Evolutionary conservation across 148 eudicot species (phyloP), one percentile per base, ranked within the genome.

Genomic region (Rhododendron molle): DNA sequence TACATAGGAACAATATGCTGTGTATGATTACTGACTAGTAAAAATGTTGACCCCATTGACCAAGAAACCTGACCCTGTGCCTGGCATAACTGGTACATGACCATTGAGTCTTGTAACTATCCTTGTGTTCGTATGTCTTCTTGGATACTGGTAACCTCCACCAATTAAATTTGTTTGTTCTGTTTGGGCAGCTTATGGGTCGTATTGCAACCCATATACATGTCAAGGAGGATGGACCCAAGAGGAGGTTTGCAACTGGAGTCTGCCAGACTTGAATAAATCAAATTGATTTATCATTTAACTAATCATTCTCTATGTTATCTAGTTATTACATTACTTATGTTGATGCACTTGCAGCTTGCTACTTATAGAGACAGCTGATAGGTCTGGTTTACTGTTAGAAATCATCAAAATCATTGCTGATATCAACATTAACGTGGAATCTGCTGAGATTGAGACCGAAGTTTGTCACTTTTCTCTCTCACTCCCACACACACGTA

Each of bases 381-480:
- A 96, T 86, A 90, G 98, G 86, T 90, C 99, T 69, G 99, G 99
- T 10, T 82, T 96, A 91, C 88, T 96, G 88, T 78, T 95, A 88
- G 99, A 96, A 89, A 85, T 96, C 74, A 86, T 96, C 86, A 93
- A 94, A 89, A 90, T 95, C 69, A 92, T 96, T 90, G 90, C 94
- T 76, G 99, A 96, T 89, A 86, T 93, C 78, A 95, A 95, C 85
- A 60, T 95, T 65, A 90, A 81, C 81, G 99, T 96, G 83, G 98
- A 95, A 88, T 96, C 99, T 76, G 99, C 99, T 34, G 97, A 93
- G 91, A 95, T 96, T 71, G 98, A 95, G 58, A 96, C 99, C 72
- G 98, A 93, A 88, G 99, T 96, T 90, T 52, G 88, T 52, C 81
- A 52, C 47, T 65, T 58, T 40, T 81, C 74, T 71, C 71, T 47